Evolutionary conservation across 1,139 yeast genomes (phyloP), one percentile per base, ranked within the genome.

Genomic region (Candida tetrigidarum): DNA sequence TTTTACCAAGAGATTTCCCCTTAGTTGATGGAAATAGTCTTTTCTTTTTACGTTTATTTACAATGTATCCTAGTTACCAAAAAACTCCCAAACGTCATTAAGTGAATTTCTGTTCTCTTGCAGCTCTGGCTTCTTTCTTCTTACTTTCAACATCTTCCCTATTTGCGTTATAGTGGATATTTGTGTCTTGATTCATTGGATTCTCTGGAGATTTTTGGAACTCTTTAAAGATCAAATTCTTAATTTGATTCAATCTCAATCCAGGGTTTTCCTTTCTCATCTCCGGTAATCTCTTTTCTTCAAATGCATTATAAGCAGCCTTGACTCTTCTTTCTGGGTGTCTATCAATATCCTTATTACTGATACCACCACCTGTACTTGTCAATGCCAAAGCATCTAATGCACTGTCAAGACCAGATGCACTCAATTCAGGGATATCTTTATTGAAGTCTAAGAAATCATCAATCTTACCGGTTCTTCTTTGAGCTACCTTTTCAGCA

Each of bases 301-400:
- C 91, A 57, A 66, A 88, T 0, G 88, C 91, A 10, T 80, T 76
- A 50, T 74, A 74, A 0, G 96, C 96, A 14, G 95, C 91, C 71
- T 88, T 89, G 64, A 84, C 87, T 62, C 96, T 79, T 66, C 96
- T 79, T 69, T 88, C 96, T 8, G 96, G 96, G 56, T 88, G 96
- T 63, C 90, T 83, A 53, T 88, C 96, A 46, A 88, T 71, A 47
- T 83, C 89, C 59, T 83, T 86, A 51, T 75, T 71, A 34, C 68
- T 65, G 35, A 81, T 77, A 42, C 83, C 86, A 36, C 78, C 81
- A 41, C 74, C 80, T 46, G 70, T 76, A 39, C 74, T 67, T 19
- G 86, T 79, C 61, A 88, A 72, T 5, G 87, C 76, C 62, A 88
- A 74, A 3, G 96, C 96, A 44, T 86, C 90, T 56, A 88, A 71